Base-by-base conservation (phyloP, 441 rosid species). In the Populus hybrid region DNA sequence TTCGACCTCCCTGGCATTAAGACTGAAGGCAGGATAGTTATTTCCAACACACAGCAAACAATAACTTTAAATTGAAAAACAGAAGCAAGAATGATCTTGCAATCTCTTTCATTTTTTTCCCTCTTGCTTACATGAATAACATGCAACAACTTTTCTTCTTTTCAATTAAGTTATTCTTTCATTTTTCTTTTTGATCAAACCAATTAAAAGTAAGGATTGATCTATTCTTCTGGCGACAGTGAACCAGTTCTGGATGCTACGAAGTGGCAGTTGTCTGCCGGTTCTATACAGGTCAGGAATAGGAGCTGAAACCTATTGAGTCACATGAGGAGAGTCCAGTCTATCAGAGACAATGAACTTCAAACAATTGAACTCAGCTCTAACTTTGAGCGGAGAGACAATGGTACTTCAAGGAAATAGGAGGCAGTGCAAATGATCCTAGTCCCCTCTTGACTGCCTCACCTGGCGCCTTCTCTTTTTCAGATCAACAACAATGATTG, bases 401-500 rank as follows among this genome's bases (percentile, higher is more conserved):
- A 71, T 68, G 35, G 79, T 29, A 11, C 64, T 74, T 42, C 65
- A 7, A 65, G 72, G 68, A 76, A 24, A 31, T 18, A 12, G 31
- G 16, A 8, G 11, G 70, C n/a, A 28, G 70, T 12, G 70, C 16
- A 33, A 59, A 73, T 70, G 29, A 68, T 28, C 20, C 7, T 53
- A n/a, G 12, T 11, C 61, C 21, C 20, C 20, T 61, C 61, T 69
- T 74, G 77, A 79, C 65, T 75, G 81, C 76, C 88, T 83, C 65
- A 20, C 79, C 33, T 78, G 88, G 72, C 88, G 87, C 73, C 26
- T 82, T 78, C 76, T 77, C 76, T 72, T 83, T 84, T 90, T 90
- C 67, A 90, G 87, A 80, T 90, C 93, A 63, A 90, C 89, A 26
- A 90, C 91, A 21, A 90, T 77, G 33, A 90, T 71, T 6, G 93